phyloP scores from a whole-genome alignment of 2,329 filamentous ascomycete genomes.

The Aspergillus candidus region DNA sequence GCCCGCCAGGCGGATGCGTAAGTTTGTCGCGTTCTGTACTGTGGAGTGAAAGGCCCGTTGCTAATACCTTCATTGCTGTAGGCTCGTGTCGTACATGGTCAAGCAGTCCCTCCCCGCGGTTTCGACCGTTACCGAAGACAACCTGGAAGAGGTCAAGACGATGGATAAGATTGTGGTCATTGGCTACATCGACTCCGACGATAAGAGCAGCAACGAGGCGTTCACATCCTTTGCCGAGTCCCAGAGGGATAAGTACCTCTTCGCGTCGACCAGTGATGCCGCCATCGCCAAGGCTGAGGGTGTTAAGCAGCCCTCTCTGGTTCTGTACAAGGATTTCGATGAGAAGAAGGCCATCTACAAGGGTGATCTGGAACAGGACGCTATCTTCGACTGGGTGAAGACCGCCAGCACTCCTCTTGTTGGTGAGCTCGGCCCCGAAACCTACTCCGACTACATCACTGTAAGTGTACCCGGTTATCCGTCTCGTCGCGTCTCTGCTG shows the following conservation, averaged over 20 bases:
- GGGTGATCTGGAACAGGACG: constrained; percentile 73
- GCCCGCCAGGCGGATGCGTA: constrained; percentile 76
- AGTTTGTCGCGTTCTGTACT: constrained; percentile 18
- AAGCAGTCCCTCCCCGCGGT: constrained; percentile 96
- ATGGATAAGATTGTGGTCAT: constrained; percentile 94
- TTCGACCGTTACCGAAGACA: constrained; percentile 72
- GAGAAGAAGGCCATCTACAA: constrained; percentile 85
- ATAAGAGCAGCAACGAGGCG: constrained; percentile 80
- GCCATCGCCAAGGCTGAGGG: constrained; percentile 83
- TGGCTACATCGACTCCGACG: constrained; percentile 72
- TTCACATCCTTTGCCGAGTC: constrained; percentile 67
- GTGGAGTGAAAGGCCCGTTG: background rate
- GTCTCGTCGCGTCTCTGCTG: background rate
- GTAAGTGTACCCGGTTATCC: constrained; percentile 35
- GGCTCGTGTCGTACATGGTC: constrained; percentile 82
- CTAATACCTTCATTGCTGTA: constrained; percentile 25
- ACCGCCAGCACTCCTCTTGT: constrained; percentile 80
- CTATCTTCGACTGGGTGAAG: constrained; percentile 78
- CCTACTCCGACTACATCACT: constrained; percentile 91
- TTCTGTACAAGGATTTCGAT: constrained; percentile 97
- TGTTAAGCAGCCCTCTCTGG: constrained; percentile 76
- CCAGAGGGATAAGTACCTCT: constrained; percentile 85
- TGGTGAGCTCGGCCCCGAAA: constrained; percentile 94
- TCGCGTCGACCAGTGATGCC: constrained; percentile 79
- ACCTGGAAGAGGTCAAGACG: constrained; percentile 92